These are phyloP conservation scores for Mortierella sp. DNA, from an alignment of 371 early-diverging fungal genomes.

Conservation along the genomic window DNA sequence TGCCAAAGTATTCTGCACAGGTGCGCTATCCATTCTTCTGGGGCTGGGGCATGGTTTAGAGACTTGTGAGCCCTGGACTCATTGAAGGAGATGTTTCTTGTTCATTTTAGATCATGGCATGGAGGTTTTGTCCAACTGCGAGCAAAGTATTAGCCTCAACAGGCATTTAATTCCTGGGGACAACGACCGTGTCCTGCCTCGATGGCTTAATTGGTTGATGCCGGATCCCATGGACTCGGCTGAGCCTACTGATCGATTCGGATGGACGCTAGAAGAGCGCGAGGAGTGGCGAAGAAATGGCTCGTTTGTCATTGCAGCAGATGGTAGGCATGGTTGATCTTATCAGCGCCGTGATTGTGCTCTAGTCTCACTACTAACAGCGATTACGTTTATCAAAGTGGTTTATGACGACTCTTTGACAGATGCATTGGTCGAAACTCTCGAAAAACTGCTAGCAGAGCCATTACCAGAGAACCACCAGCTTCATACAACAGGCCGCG, in stretches of 20 bases:
- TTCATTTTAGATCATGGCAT: slow-evolving; percentile 17
- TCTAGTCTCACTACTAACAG: not conserved
- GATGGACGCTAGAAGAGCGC: slow-evolving; percentile 16
- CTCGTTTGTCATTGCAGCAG: slow-evolving; percentile 36
- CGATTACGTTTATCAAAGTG: slow-evolving; percentile 9
- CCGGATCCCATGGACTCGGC: slow-evolving; percentile 14
- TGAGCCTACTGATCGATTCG: slow-evolving; percentile 8
- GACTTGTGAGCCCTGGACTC: not conserved
- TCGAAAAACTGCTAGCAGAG: slow-evolving; percentile 23
- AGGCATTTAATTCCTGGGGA: not conserved
- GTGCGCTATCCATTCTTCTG: not conserved
- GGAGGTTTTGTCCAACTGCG: slow-evolving; percentile 26
- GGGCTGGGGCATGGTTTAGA: no score
- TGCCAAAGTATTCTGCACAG: slow-evolving; percentile 28
- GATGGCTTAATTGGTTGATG: slow-evolving; percentile 36
- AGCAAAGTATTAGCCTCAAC: slow-evolving; percentile 19
- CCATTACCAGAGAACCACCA: slow-evolving; percentile 34
- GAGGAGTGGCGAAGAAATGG: slow-evolving; percentile 30
- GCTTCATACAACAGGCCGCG: slow-evolving; percentile 18
- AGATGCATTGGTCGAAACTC: slow-evolving; percentile 31
- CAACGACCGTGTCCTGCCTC: not conserved
- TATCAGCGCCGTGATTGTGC: no score
- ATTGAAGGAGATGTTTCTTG: not conserved
- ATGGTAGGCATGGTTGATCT: slow-evolving; percentile 18
- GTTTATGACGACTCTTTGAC: slow-evolving; percentile 44